Conservation (phyloP, 192 early-diverging fungal species). For the Gigaspora rosea region DNA sequence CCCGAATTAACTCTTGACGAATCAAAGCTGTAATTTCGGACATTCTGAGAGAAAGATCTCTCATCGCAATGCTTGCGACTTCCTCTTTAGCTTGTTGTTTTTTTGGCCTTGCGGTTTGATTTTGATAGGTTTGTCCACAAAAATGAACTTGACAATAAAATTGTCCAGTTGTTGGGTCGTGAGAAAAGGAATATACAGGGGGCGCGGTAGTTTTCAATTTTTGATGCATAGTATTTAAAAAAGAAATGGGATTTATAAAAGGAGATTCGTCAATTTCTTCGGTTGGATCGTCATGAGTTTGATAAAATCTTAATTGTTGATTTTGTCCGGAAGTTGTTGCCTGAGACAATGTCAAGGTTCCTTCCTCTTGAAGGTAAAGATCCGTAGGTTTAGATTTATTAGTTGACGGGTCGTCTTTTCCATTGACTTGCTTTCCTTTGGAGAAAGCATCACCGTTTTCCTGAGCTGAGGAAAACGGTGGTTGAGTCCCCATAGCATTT, state of each 20-base stretch:
- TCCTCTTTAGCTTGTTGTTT: conserved; percentile 27
- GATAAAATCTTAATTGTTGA: not conserved
- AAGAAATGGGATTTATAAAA: conserved; percentile 22
- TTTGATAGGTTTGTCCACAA: conserved; percentile 10
- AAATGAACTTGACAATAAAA: conserved; percentile 23
- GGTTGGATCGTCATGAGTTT: not conserved
- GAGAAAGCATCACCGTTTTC: too few species aligned
- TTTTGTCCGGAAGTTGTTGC: not conserved
- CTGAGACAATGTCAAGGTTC: too few species aligned
- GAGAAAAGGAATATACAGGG: conserved; percentile 5
- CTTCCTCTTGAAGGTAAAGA: too few species aligned
- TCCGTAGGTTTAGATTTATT: too few species aligned
- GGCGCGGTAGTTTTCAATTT: conserved; percentile 2
- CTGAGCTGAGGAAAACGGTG: too few species aligned
- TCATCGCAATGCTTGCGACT: conserved; percentile 11
- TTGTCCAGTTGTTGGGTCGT: conserved; percentile 2
- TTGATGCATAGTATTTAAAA: conserved; percentile 29
- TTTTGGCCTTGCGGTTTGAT: conserved; percentile 2
- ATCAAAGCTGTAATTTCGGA: not conserved
- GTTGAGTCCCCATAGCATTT: too few species aligned
- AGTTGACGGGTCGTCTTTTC: too few species aligned
- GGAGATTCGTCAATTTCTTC: not conserved
- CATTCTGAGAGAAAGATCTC: not conserved
- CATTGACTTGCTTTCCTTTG: too few species aligned
- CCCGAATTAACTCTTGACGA: not conserved